Evolutionary conservation across 2,329 filamentous ascomycete species (phyloP), one percentile per base, ranked within the genome.

Genomic region (Leptographium procerum): DNA sequence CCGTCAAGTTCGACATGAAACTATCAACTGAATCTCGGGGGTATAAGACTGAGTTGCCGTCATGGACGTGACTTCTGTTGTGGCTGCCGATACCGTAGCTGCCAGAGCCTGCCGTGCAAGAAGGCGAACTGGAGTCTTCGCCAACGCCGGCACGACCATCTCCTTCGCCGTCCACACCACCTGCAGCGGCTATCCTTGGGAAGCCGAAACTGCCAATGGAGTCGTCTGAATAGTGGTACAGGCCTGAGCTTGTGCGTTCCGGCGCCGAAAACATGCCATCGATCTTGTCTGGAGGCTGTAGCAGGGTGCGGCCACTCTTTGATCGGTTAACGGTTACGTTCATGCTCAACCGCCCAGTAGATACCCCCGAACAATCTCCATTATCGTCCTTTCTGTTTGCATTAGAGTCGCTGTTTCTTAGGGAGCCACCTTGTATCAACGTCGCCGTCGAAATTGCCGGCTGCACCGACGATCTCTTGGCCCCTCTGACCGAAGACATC

Each of bases 211-310:
- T 82, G 52, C 79, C 75, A 61, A 81, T 74, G 22, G 83, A 85
- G 63, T 88, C 86, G 67, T 89, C 86, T 11, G 75, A 74, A 67
- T 89, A 84, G 61, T 81, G 75, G 68, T 90, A 91, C 71, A 82
- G 85, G 29, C 86, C 87, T 56, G 83, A 82, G 13, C 84, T 77
- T 40, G 86, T 79, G 65, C 81, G 79, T 67, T 88, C 81, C 3
- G 88, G 82, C 10, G 85, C 83, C 3, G 86, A 82, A 67, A 96
- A 95, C 62, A 86, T 84, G 59, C 90, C 90, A 65, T 92, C 87
- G 43, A 95, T 73, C 60, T 82, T 80, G 63, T 86, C 81, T 0
- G 88, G 85, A 0, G 92, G 91, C 64, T 87, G 82, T 26, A 96
- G 75, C 47, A 70, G 82, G 4, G 47, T 54, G 0, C 60, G 60